These are phyloP conservation scores for Sechiopsis laciniata DNA, from an alignment of 306 rosid species.

Conservation along the genomic window DNA sequence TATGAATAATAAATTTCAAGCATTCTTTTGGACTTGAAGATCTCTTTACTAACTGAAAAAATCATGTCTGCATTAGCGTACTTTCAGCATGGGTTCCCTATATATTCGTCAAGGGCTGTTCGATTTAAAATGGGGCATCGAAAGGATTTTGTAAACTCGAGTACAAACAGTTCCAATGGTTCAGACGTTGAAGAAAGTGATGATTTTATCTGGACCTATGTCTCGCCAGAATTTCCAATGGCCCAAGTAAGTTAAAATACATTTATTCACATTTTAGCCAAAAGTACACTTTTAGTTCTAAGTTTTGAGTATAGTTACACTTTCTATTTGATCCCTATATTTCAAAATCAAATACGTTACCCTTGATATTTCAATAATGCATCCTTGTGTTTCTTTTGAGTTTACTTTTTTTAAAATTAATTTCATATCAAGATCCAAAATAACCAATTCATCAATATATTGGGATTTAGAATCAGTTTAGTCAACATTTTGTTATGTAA, in stretches of 20 bases:
- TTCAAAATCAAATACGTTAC: no score
- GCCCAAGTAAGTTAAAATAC: slow-evolving; percentile 38
- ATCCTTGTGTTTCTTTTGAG: no score
- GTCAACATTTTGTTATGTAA: no score
- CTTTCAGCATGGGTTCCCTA: slow-evolving; percentile 48
- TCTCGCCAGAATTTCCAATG: slow-evolving; percentile 66
- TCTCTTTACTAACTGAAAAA: slow-evolving; percentile 26
- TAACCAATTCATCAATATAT: no score
- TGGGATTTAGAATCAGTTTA: no score
- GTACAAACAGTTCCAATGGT: background rate
- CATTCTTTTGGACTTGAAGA: slow-evolving; percentile 18
- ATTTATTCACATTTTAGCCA: background rate
- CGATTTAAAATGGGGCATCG: slow-evolving; percentile 50
- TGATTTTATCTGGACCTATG: slow-evolving; percentile 43
- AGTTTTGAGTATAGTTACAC: no score
- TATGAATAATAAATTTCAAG: background rate
- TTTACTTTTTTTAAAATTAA: no score
- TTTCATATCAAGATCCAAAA: no score
- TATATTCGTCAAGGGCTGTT: slow-evolving; percentile 53
- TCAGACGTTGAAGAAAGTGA: slow-evolving; percentile 14
- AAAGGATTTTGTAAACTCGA: background rate
- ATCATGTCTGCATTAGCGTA: slow-evolving; percentile 43
- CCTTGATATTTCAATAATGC: no score
- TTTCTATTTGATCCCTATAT: no score
- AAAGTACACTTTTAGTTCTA: no score